These are phyloP conservation scores for Heimioporus punctisporus DNA, from an alignment of 1,284 basidiomycete species.

Conservation along the genomic window DNA sequence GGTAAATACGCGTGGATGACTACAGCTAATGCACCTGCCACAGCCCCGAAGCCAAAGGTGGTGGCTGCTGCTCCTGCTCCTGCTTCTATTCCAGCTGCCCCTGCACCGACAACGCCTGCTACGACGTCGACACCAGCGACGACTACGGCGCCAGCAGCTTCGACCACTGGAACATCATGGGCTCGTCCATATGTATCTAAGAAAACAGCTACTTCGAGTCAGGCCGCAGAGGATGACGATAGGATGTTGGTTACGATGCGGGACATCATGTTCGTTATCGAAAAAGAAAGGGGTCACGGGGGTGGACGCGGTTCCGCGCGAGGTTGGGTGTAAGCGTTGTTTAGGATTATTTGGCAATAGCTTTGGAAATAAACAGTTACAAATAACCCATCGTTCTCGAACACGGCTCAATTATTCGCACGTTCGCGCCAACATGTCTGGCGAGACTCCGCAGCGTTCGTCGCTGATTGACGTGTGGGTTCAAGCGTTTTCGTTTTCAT, in stretches of 20 bases:
- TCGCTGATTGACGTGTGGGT: conserved; percentile 51
- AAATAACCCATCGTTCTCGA: conserved; percentile 21
- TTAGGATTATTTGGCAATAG: conserved; percentile 24
- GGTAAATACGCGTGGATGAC: conserved; percentile 89
- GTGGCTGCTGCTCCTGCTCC: conserved; percentile 24
- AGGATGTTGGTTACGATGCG: conserved; percentile 65
- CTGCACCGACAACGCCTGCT: conserved; percentile 21
- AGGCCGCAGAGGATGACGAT: conserved; percentile 51
- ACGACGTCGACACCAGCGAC: conserved; percentile 39
- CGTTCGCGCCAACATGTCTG: conserved; percentile 36
- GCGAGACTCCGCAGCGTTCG: conserved; percentile 47
- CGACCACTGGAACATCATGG: conserved; percentile 44
- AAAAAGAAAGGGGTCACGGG: conserved; percentile 78
- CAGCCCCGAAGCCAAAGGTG: conserved; percentile 49
- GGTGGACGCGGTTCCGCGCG: conserved; percentile 72
- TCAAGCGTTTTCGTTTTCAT: not conserved
- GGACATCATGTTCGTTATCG: conserved; percentile 80
- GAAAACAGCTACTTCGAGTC: conserved; percentile 23
- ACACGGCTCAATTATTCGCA: conserved; percentile 1
- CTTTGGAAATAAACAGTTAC: conserved; percentile 23
- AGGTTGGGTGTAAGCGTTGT: conserved; percentile 57
- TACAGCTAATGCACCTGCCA: conserved; percentile 50
- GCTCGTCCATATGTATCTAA: conserved; percentile 66
- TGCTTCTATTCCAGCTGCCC: conserved; percentile 23
- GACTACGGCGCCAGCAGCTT: conserved; percentile 28